Percentiles rank a stretch among this genome's conserved stretches.
phyloP scores from a whole-genome alignment of 495 filamentous ascomycete species.

The Letharia columbiana region DNA sequence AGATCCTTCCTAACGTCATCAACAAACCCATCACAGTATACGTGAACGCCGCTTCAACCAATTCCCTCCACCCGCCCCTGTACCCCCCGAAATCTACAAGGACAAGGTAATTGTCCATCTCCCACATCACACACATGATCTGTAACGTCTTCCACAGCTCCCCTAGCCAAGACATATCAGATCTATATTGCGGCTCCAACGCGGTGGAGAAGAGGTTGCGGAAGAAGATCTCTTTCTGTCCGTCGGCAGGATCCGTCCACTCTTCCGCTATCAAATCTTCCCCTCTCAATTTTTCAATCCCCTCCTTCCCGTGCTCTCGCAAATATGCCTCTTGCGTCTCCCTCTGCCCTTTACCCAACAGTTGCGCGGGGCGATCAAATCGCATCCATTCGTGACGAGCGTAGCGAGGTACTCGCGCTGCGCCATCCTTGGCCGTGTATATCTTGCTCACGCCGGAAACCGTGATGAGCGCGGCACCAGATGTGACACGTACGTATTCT shows the following conservation, averaged over 20 bases:
- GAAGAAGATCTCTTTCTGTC: conserved; percentile 13
- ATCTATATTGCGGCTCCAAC: not conserved
- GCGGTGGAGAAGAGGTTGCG: conserved; percentile 3
- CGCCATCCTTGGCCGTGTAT: conserved; percentile 4
- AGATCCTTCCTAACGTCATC: not conserved
- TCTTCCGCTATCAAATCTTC: conserved; percentile 6
- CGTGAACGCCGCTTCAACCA: not conserved
- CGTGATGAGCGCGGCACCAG: conserved; percentile 6
- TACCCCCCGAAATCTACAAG: conserved; percentile 2
- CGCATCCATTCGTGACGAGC: conserved; percentile 17
- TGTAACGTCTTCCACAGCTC: not conserved
- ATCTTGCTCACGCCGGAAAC: not conserved
- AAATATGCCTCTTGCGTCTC: conserved; percentile 5
- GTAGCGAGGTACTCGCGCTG: conserved; percentile 5
- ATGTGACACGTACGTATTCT: not conserved
- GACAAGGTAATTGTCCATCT: conserved; percentile 4
- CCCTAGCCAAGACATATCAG: not conserved
- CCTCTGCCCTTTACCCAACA: not conserved
- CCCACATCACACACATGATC: conserved; percentile 14
- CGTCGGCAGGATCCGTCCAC: conserved; percentile 14
- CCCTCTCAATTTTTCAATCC: not conserved
- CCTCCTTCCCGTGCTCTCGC: not conserved
- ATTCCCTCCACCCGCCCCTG: conserved; percentile 2
- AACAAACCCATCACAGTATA: not conserved
- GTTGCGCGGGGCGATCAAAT: conserved; percentile 7